These are phyloP conservation scores for Pythium rhizo-oryzae DNA, from an alignment of 352 stramenopile genomes.

Conservation along the genomic window DNA sequence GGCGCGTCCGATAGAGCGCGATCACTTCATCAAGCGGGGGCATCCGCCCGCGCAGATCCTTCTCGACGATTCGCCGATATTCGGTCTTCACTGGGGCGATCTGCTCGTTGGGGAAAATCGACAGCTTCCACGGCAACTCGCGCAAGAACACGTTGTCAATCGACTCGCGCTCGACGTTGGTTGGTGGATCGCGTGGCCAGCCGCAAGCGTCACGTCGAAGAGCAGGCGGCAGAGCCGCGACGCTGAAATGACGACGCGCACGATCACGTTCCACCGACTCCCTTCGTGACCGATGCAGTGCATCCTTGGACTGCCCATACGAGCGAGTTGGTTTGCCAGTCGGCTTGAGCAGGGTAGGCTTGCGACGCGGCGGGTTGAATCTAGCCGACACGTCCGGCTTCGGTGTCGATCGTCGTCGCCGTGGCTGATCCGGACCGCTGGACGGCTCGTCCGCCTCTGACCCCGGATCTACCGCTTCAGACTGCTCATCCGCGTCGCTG, in stretches of 20 bases:
- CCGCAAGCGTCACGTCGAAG: background rate
- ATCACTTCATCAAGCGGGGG: background rate
- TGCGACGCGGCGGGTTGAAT: no score
- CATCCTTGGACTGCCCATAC: background rate
- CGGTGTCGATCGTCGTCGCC: no score
- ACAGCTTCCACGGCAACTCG: slow-evolving; percentile 7
- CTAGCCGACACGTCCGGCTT: no score
- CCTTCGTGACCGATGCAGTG: background rate
- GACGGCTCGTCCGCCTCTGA: no score
- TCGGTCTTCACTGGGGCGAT: slow-evolving; percentile 1
- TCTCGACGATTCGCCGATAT: background rate
- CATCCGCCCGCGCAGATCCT: background rate
- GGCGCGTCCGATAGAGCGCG: background rate
- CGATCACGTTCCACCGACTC: background rate
- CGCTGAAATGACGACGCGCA: background rate
- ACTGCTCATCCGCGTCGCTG: no score
- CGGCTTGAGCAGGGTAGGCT: no score
- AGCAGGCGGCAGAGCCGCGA: background rate
- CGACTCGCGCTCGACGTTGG: background rate
- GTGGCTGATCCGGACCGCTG: no score
- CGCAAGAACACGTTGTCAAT: slow-evolving; percentile 3
- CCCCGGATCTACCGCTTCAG: no score
- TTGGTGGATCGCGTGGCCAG: background rate
- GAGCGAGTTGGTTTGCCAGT: slow-evolving; percentile 1
- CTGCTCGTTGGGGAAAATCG: background rate